These are phyloP conservation scores for Tinospora cordifolia DNA, from an alignment of 164 flowering plant genomes.

Conservation along the genomic window DNA sequence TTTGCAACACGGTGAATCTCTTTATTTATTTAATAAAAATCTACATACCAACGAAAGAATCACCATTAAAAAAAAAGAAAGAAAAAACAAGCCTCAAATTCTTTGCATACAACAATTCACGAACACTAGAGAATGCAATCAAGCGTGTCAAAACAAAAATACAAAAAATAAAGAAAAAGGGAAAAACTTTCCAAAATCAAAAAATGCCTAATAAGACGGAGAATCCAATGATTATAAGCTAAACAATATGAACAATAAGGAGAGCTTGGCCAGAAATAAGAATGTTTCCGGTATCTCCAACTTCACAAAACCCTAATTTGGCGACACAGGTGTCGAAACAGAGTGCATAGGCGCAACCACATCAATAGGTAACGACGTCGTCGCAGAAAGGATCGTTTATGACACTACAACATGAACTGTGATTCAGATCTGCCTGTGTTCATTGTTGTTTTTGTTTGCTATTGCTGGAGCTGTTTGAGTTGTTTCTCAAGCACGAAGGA, in stretches of 20 bases:
- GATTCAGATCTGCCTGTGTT: too few species aligned
- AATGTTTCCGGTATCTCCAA: constrained; percentile 39
- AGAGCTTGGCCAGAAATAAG: constrained; percentile 49
- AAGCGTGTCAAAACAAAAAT: too few species aligned
- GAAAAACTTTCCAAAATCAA: constrained; percentile 18
- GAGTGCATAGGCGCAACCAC: constrained; percentile 59
- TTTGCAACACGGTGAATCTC: too few species aligned
- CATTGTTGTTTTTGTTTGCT: too few species aligned
- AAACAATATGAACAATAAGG: constrained; percentile 52
- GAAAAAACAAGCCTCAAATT: too few species aligned
- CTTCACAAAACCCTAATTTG: constrained; percentile 51
- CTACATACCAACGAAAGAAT: not conserved
- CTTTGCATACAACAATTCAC: constrained; percentile 4
- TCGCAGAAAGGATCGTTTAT: constrained; percentile 72
- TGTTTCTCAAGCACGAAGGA: too few species aligned
- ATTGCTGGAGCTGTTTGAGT: too few species aligned
- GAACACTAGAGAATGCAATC: not conserved
- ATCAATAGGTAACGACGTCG: constrained; percentile 70
- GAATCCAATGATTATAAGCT: constrained; percentile 54
- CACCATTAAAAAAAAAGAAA: not conserved
- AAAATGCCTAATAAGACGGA: constrained; percentile 44
- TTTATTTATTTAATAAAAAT: not conserved
- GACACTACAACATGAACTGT: too few species aligned
- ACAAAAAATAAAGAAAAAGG: too few species aligned
- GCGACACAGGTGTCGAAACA: constrained; percentile 49